These are phyloP conservation scores for Cryptomeria japonica DNA, from an alignment of 75 land plant genomes.

Conservation along the genomic window DNA sequence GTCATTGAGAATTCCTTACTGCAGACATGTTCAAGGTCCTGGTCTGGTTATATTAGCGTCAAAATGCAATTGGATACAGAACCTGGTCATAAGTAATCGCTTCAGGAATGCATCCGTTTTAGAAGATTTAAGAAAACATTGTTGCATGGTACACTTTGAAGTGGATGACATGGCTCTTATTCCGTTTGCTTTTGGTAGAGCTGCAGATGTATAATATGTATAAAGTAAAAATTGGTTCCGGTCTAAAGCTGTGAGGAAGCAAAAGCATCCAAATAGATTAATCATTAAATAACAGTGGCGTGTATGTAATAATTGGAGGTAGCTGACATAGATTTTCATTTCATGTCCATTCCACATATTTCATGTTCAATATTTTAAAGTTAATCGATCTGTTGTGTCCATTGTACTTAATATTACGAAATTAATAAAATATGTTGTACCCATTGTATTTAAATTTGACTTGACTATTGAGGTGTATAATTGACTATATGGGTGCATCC, in stretches of 20 bases:
- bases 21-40: slow-evolving; percentile 26
- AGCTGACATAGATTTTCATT: background rate
- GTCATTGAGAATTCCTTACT: slow-evolving; percentile 33
- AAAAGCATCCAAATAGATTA: background rate
- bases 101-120: background rate
- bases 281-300: too few relatives aligned
- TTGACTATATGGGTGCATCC: too few relatives aligned
- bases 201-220: background rate
- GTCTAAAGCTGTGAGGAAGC: background rate
- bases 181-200: slow-evolving; percentile 19
- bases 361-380: background rate
- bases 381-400: background rate
- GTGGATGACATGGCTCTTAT: slow-evolving; percentile 38
- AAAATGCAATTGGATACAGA: slow-evolving; percentile 22
- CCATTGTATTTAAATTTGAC: background rate
- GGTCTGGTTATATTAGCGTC: slow-evolving; percentile 25
- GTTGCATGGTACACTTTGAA: slow-evolving; percentile 31
- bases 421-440: background rate
- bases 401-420: background rate
- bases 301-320: background rate
- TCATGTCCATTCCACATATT: background rate
- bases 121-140: slow-evolving; percentile 24
- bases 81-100: slow-evolving; percentile 19
- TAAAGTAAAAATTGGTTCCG: background rate
- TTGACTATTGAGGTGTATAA: background rate